These are phyloP conservation scores for Pisolithus orientalis DNA, from an alignment of 768 basidiomycete species.

Conservation along the genomic window DNA sequence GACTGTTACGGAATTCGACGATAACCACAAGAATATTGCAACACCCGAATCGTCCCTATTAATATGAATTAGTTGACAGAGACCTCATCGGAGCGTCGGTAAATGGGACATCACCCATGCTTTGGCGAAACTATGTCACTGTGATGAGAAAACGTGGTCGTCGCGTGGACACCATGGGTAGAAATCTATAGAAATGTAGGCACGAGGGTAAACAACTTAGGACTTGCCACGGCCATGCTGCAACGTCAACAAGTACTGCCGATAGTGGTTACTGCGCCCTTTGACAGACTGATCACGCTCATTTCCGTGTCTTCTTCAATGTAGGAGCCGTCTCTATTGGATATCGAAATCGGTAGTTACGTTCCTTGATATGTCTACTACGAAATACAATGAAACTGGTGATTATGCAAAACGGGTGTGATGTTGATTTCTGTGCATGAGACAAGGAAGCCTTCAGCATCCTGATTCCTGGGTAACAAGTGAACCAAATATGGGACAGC, in stretches of 20 bases:
- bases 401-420: too few species aligned
- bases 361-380: too few species aligned
- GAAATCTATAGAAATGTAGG: background rate
- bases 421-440: too few species aligned
- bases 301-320: background rate
- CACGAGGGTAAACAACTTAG: background rate
- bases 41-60: background rate
- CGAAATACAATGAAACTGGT: too few species aligned
- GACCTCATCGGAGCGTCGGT: background rate
- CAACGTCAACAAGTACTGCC: background rate
- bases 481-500: background rate
- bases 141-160: background rate
- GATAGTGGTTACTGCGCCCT: background rate
- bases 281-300: background rate
- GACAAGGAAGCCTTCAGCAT: too few species aligned
- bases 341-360: too few species aligned
- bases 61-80: background rate
- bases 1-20: background rate
- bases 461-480: too few species aligned
- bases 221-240: background rate
- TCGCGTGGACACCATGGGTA: background rate
- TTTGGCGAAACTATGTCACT: background rate
- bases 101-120: background rate
- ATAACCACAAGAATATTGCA: background rate
- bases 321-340: too few species aligned